These are phyloP conservation scores for Lentinula boryana DNA, from an alignment of 768 basidiomycete species.

Conservation along the genomic window DNA sequence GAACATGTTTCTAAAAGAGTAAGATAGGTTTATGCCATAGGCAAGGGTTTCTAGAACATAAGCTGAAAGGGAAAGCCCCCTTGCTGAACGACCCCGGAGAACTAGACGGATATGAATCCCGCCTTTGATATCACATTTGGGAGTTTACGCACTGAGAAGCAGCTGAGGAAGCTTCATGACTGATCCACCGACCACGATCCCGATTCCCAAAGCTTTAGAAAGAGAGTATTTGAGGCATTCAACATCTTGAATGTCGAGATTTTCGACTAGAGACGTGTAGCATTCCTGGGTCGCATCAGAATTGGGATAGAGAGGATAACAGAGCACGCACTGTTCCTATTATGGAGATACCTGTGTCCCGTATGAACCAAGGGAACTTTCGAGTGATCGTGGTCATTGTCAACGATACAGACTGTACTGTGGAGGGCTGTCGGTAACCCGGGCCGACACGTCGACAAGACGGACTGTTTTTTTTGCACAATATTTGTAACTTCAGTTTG, in stretches of 20 bases:
- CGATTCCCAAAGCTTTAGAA: constrained; percentile 89
- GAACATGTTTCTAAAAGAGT: constrained; percentile 79
- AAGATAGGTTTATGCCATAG: constrained; percentile 85
- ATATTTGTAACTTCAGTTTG: too few relatives aligned
- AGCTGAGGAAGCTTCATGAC: constrained; percentile 97
- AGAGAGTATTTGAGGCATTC: constrained; percentile 88
- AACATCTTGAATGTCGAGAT: constrained; percentile 70
- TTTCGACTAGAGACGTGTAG: constrained; percentile 82
- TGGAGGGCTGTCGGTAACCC: too few relatives aligned
- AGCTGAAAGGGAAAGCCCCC: constrained; percentile 81
- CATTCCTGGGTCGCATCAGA: constrained; percentile 58
- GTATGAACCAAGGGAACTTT: constrained; percentile 82
- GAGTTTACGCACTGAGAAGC: constrained; percentile 58
- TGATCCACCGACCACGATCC: constrained; percentile 86
- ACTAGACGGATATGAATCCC: constrained; percentile 36
- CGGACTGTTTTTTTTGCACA: too few relatives aligned
- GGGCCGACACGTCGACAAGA: too few relatives aligned
- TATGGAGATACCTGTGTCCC: constrained; percentile 74
- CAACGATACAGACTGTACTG: background rate
- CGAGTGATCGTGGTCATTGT: constrained; percentile 67
- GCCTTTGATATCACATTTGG: background rate
- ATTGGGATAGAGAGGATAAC: background rate
- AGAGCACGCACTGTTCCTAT: constrained; percentile 63
- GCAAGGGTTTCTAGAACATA: constrained; percentile 88
- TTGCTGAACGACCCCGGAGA: constrained; percentile 64